Evolutionary conservation across 257 asterid genomes (phyloP).

Genomic region (Fraxinus anomala): DNA sequence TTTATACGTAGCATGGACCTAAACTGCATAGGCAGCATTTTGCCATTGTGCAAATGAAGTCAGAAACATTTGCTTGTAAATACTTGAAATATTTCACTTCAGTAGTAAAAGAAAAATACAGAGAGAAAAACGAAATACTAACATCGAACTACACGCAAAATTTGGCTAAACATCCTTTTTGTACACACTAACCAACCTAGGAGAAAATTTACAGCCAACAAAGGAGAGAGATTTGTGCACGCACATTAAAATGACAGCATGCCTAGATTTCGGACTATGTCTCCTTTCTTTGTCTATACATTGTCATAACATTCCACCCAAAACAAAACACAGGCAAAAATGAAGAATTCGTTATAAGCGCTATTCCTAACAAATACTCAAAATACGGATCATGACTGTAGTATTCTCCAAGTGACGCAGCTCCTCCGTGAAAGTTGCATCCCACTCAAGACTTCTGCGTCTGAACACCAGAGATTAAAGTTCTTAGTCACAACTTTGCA

Average conservation of each 20-base stretch:
- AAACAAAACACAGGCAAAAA: not conserved
- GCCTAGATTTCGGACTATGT: slow-evolving; percentile 24
- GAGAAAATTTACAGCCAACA: not conserved
- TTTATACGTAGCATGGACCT: too few species aligned
- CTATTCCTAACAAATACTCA: not conserved
- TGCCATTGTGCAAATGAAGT: too few species aligned
- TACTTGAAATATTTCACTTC: not conserved
- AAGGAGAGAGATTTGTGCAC: slow-evolving; percentile 27
- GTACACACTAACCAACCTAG: not conserved
- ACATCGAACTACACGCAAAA: not conserved
- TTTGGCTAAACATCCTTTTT: not conserved
- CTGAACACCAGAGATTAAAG: not conserved
- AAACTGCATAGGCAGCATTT: too few species aligned
- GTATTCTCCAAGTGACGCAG: not conserved
- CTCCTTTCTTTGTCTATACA: slow-evolving; percentile 15
- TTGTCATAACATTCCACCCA: slow-evolving; percentile 10
- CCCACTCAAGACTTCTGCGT: not conserved
- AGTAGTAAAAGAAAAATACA: too few species aligned
- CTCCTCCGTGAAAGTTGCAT: not conserved
- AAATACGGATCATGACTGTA: not conserved
- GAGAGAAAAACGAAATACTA: not conserved
- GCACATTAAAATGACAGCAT: slow-evolving; percentile 40
- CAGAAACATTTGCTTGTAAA: too few species aligned
- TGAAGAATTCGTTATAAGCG: slow-evolving; percentile 14
- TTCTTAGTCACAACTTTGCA: not conserved